phyloP scores from a whole-genome alignment of 2,329 filamentous ascomycete species.

The Pseudocercospora vitis region DNA sequence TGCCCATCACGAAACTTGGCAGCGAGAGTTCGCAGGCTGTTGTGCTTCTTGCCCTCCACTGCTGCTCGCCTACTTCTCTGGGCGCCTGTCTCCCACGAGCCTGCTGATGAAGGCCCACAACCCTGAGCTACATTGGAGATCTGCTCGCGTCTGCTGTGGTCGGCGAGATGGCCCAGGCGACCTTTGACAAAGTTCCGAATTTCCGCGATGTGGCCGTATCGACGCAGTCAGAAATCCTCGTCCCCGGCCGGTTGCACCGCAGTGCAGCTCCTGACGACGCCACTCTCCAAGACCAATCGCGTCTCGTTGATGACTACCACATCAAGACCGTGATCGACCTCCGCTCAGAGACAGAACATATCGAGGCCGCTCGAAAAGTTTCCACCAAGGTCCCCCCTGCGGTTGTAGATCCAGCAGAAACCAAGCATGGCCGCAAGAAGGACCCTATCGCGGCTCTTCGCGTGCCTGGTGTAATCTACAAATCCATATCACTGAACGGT shows the following conservation, averaged over 20 bases:
- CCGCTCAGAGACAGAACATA: conserved; percentile 63
- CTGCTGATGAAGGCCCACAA: no score
- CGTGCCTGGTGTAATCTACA: conserved; percentile 64
- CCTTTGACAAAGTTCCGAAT: conserved; percentile 65
- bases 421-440: neutral
- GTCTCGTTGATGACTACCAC: conserved; percentile 59
- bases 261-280: conserved; percentile 63
- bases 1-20: neutral
- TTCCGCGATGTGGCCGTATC: conserved; percentile 74
- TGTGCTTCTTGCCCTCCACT: neutral
- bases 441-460: conserved; percentile 52
- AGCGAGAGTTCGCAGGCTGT: neutral
- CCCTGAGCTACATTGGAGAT: neutral
- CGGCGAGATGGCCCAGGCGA: neutral
- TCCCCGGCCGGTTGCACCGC: conserved; percentile 29
- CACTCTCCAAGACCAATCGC: conserved; percentile 61
- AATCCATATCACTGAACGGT: conserved; percentile 72
- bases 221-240: conserved; percentile 48
- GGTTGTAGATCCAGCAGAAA: conserved; percentile 37
- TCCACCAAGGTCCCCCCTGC: conserved; percentile 49
- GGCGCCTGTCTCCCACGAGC: no score
- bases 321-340: conserved; percentile 77
- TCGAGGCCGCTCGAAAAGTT: conserved; percentile 56
- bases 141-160: no score
- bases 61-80: neutral